Percentiles rank a stretch among this genome's conserved stretches.
phyloP scores from a whole-genome alignment of 768 basidiomycete species.

The Psilocybe sp. region DNA sequence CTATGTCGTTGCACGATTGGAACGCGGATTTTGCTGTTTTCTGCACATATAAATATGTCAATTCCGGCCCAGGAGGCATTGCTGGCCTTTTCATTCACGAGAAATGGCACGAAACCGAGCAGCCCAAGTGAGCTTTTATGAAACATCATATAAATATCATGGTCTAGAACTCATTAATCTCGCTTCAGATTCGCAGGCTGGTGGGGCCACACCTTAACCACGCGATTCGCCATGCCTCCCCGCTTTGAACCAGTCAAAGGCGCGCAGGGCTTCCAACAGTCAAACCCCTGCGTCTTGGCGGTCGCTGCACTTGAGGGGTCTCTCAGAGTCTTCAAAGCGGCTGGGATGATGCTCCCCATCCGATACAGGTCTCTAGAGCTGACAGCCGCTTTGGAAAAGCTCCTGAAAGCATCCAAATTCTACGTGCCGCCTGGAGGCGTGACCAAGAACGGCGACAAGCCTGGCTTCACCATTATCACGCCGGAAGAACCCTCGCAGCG shows the following conservation, averaged over 20 bases:
- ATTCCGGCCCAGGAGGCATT: conserved; percentile 95
- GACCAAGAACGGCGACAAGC: conserved; percentile 22
- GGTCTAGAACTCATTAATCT: conserved; percentile 14
- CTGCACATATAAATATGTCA: conserved; percentile 99
- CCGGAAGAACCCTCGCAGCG: conserved; percentile 64
- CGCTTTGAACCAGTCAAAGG: conserved; percentile 82
- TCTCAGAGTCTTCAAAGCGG: conserved; percentile 75
- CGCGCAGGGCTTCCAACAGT: conserved; percentile 94
- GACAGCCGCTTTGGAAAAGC: conserved; percentile 67
- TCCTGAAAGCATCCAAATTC: conserved; percentile 60
- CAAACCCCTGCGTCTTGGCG: conserved; percentile 85
- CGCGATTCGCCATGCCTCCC: conserved; percentile 89
- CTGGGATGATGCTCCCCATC: conserved; percentile 69
- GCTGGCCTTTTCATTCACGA: conserved; percentile 91
- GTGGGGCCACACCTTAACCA: conserved; percentile 92
- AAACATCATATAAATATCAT: neutral
- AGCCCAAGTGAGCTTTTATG: conserved; percentile 54
- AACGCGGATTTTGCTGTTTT: conserved; percentile 95
- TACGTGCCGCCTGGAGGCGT: conserved; percentile 49
- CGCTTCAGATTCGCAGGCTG: conserved; percentile 79
- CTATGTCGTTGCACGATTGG: conserved; percentile 88
- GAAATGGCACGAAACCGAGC: conserved; percentile 64
- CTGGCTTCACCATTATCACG: conserved; percentile 90
- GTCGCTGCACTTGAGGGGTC: conserved; percentile 81
- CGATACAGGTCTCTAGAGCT: conserved; percentile 68